Base-by-base conservation (phyloP, 345 rosid genomes). In the Lepidium didymum region DNA sequence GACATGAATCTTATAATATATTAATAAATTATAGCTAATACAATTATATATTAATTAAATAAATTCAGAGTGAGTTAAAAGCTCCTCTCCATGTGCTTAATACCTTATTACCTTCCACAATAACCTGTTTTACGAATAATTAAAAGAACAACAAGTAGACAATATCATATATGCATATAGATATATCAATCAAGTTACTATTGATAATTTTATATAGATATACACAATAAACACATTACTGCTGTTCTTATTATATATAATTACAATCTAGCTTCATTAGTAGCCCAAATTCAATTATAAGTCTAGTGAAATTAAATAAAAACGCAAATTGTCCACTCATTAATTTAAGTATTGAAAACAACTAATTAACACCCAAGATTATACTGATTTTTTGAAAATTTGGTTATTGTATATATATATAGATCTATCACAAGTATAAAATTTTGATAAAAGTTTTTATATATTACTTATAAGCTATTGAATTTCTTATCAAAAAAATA, bases 1-100 rank as follows among this genome's bases (percentile, higher is more conserved):
- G 70, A 3, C 27, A 55, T 64, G 15, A 16, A 14, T 63, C 15
- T 21, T 37, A 37, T 38, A 34, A 42, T 43, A 70, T n/a, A 16
- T 23, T 15, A 43, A 27, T 54, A 44, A 31, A 42, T 62, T 35
- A 51, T 12, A 62, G 36, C 34, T 42, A 62, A 45, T 53, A 43
- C 8, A 38, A 54, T 21, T 69, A 13, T 41, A 41, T 13, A 29
- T 41, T 19, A 50, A 12, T 34, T 31, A 31, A 42, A 23, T 8
- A 33, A 59, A 23, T 35, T 53, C 10, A 55, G n/a, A 42, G 45
- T 55, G 64, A 34, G 56, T 36, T 55, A 25, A 36, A 63, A 55
- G 56, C 50, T 54, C 37, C 19, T 27, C 56, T 10, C 33, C 56
- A 71, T 63, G 58, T 72, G 76, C 64, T 12, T 50, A 46, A 31